Percentiles rank a stretch among this genome's conserved stretches.
phyloP scores from a whole-genome alignment of 2,329 filamentous ascomycete genomes.

The Helicocarpus griseus region DNA sequence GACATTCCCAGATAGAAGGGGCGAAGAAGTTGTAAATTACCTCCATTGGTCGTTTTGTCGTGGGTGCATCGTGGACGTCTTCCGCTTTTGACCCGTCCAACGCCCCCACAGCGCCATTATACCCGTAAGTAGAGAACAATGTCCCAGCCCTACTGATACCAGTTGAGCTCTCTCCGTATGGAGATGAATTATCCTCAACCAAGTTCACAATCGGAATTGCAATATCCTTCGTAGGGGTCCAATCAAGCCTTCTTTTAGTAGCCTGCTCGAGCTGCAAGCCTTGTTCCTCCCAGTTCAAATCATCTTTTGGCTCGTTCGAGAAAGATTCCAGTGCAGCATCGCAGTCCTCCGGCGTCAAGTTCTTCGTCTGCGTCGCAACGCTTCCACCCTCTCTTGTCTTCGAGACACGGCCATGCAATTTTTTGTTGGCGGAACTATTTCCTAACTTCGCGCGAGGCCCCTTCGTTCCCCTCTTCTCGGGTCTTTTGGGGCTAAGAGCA shows the following conservation, averaged over 20 bases:
- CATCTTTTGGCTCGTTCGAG: neutral
- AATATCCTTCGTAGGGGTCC: slow-evolving; percentile 55
- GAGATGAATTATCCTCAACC: slow-evolving; percentile 7
- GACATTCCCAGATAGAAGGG: neutral
- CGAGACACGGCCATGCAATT: slow-evolving; percentile 26
- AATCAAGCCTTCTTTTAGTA: slow-evolving; percentile 48
- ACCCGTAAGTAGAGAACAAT: slow-evolving; percentile 34
- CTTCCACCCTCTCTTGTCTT: slow-evolving; percentile 14
- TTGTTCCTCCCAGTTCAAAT: neutral
- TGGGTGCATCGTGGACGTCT: slow-evolving; percentile 18
- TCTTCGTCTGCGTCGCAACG: neutral
- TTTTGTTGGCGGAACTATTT: slow-evolving; percentile 23
- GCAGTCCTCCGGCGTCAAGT: neutral
- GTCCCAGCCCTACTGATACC: slow-evolving; percentile 20
- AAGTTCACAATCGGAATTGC: slow-evolving; percentile 17
- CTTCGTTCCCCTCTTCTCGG: slow-evolving; percentile 15
- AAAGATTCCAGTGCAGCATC: neutral
- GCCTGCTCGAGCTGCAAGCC: slow-evolving; percentile 35
- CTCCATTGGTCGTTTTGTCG: slow-evolving; percentile 30
- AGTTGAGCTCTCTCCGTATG: neutral
- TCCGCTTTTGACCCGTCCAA: slow-evolving; percentile 4
- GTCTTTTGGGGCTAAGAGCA: slow-evolving; percentile 14
- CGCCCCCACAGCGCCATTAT: slow-evolving; percentile 17
- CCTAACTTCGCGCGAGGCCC: slow-evolving; percentile 17
- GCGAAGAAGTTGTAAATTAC: slow-evolving; percentile 14